Conservation (phyloP, 768 basidiomycete genomes). For the Chalciporus pseudorubinellus region DNA sequence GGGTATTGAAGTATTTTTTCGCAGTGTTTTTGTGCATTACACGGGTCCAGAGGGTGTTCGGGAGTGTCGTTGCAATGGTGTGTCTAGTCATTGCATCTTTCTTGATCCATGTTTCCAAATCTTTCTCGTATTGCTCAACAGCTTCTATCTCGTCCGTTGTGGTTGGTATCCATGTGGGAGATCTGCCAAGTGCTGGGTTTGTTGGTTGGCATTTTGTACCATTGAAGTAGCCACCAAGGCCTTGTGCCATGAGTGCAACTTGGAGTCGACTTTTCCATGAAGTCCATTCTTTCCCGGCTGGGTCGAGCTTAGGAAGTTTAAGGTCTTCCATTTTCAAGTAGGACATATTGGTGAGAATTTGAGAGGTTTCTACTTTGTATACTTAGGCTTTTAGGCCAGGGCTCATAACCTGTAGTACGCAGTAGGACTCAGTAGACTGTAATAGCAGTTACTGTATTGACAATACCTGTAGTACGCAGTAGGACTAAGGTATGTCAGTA, state of each 20-base stretch:
- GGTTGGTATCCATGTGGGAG: conserved; percentile 3
- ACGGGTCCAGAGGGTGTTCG: neutral
- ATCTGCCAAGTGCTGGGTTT: conserved; percentile 18
- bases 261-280: conserved; percentile 19
- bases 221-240: conserved; percentile 23
- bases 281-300: no score
- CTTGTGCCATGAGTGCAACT: conserved; percentile 15
- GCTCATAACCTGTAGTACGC: no score
- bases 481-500: no score
- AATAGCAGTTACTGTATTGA: no score
- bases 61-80: neutral
- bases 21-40: conserved; percentile 8
- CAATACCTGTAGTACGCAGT: no score
- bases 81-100: conserved; percentile 30
- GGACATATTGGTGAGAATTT: no score
- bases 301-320: no score
- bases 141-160: conserved; percentile 1
- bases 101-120: neutral
- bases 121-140: conserved; percentile 4
- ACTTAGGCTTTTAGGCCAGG: no score
- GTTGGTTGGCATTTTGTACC: conserved; percentile 8
- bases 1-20: conserved; percentile 17
- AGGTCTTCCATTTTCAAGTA: no score
- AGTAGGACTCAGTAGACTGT: no score
- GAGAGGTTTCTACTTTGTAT: no score